phyloP scores from a whole-genome alignment of 768 basidiomycete genomes.

The Serendipita sp. region DNA sequence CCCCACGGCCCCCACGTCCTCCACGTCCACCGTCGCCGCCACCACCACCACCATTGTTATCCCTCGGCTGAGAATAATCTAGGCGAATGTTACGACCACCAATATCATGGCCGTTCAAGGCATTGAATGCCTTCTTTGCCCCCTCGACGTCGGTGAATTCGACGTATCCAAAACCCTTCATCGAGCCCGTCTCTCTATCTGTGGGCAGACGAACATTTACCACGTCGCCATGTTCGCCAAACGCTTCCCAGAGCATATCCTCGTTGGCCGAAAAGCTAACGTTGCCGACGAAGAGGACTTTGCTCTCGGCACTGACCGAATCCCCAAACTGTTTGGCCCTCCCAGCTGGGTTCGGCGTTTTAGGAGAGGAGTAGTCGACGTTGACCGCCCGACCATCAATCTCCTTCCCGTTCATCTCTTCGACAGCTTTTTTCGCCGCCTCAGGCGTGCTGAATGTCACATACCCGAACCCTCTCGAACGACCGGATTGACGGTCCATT shows the following conservation, averaged over 20 bases:
- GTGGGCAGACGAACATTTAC: constrained; percentile 82
- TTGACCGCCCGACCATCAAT: constrained; percentile 84
- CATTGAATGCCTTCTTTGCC: constrained; percentile 66
- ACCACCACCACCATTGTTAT: constrained; percentile 38
- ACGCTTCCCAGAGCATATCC: constrained; percentile 77
- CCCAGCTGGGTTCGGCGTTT: constrained; percentile 32
- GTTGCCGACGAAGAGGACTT: constrained; percentile 81
- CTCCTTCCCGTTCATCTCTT: constrained; percentile 60
- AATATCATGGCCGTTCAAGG: constrained; percentile 52
- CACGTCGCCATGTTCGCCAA: constrained; percentile 71
- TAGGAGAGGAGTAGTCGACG: constrained; percentile 60
- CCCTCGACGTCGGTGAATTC: constrained; percentile 71
- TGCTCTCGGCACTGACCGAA: constrained; percentile 35
- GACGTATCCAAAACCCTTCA: constrained; percentile 95
- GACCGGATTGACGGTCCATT: constrained; percentile 64
- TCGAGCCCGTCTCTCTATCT: constrained; percentile 74
- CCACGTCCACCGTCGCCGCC: constrained; percentile 24
- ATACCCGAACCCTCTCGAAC: constrained; percentile 72
- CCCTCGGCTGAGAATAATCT: constrained; percentile 71
- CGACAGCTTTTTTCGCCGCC: constrained; percentile 65
- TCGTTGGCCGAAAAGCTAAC: constrained; percentile 65
- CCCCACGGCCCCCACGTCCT: constrained; percentile 20
- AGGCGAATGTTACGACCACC: constrained; percentile 67
- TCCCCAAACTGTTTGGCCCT: constrained; percentile 69
- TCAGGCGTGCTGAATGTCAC: constrained; percentile 56